phyloP scores from a whole-genome alignment of 495 filamentous ascomycete species.

The Cercophora newfieldiana region DNA sequence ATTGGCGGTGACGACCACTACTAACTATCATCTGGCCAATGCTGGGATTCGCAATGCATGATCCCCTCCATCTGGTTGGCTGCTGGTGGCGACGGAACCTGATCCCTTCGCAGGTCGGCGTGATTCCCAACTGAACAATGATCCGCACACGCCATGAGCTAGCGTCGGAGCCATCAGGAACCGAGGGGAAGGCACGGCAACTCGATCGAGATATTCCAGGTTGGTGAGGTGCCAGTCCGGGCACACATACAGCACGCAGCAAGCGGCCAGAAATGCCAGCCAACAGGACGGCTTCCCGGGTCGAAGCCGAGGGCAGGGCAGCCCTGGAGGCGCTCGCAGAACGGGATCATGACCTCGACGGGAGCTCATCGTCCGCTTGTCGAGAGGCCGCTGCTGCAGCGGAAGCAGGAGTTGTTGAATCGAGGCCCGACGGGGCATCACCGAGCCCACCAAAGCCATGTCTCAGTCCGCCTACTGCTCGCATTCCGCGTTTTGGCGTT shows the following conservation, averaged over 20 bases:
- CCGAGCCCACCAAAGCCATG: constrained; percentile 10
- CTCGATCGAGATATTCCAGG: not conserved
- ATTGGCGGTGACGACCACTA: constrained; percentile 16
- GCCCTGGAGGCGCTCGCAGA: not conserved
- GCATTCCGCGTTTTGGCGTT: constrained; percentile 7
- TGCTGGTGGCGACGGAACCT: not conserved
- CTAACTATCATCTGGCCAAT: not conserved
- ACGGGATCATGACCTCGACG: not conserved
- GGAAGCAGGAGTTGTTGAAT: not conserved
- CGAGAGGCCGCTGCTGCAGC: not conserved
- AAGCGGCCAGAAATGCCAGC: not conserved
- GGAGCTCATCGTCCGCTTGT: not conserved
- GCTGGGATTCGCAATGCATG: not conserved
- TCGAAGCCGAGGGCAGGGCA: constrained; percentile 1
- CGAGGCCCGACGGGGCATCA: constrained; percentile 13
- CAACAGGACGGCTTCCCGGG: not conserved
- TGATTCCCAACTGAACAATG: not conserved
- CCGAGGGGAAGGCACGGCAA: not conserved
- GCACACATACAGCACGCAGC: not conserved
- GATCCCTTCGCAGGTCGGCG: not conserved
- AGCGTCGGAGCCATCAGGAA: not conserved
- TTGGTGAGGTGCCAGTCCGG: not conserved
- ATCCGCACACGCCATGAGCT: not conserved
- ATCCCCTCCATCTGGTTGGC: not conserved
- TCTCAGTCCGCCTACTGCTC: constrained; percentile 1